Conservation (phyloP, 2,329 filamentous ascomycete species). For the Fusarium secorum region DNA sequence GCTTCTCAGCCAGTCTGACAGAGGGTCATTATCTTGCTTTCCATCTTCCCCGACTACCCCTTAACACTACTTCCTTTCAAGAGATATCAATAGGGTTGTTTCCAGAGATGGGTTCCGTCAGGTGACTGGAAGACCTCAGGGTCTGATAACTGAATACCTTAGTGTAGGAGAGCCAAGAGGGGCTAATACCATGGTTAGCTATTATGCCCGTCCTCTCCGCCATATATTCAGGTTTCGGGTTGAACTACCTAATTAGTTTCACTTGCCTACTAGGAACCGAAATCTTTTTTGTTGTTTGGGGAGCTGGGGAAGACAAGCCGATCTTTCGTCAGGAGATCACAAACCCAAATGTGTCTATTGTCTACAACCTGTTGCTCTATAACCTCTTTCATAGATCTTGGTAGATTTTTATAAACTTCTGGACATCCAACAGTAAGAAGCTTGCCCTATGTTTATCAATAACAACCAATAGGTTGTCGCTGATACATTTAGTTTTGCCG, state of each 20-base stretch:
- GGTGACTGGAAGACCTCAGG: not conserved
- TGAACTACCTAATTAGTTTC: not conserved
- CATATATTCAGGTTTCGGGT: not conserved
- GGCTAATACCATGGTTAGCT: not conserved
- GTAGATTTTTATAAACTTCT: not conserved
- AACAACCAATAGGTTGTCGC: not conserved
- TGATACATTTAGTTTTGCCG: not conserved
- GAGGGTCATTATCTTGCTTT: not conserved
- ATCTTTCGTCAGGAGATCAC: not conserved
- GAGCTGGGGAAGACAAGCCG: not conserved
- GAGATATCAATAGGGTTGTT: not conserved
- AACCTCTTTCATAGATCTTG: not conserved
- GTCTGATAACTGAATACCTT: not conserved
- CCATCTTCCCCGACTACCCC: not conserved
- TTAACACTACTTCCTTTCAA: not conserved
- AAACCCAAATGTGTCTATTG: not conserved
- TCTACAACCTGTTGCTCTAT: not conserved
- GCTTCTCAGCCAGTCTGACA: not conserved
- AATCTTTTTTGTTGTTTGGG: not conserved
- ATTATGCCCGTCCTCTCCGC: not conserved
- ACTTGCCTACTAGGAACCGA: not conserved
- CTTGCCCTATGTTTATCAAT: not conserved
- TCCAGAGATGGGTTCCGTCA: not conserved
- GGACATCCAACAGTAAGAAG: not conserved
- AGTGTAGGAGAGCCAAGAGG: not conserved